phyloP scores from a whole-genome alignment of 2,329 filamentous ascomycete genomes.

The Pezicula radicicola region DNA sequence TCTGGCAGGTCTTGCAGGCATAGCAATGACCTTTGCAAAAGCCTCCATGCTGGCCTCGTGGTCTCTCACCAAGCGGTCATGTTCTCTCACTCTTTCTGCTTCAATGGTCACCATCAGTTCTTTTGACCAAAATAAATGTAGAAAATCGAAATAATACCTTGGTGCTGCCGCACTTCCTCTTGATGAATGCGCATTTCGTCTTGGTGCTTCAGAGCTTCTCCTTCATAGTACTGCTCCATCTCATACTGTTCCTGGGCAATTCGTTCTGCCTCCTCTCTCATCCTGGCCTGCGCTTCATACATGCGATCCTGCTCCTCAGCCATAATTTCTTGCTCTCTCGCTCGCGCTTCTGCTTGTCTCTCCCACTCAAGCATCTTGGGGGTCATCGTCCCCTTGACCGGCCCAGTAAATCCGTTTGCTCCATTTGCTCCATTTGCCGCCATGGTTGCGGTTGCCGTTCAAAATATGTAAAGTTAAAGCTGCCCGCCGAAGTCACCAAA shows the following conservation, averaged over 20 bases:
- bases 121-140: constrained; percentile 1
- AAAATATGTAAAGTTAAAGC: not conserved
- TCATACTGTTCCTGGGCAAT: constrained; percentile 30
- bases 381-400: constrained; percentile 23
- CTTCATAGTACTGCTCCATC: constrained; percentile 29
- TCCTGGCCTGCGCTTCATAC: constrained; percentile 17
- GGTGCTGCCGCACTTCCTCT: constrained; percentile 26
- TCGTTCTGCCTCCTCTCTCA: constrained; percentile 21
- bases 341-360: constrained; percentile 26
- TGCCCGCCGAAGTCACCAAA: not conserved
- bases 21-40: constrained; percentile 29
- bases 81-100: constrained; percentile 16
- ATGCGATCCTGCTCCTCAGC: constrained; percentile 24
- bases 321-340: constrained; percentile 21
- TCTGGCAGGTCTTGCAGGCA: constrained; percentile 23
- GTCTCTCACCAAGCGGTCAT: constrained; percentile 18
- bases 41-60: constrained; percentile 27
- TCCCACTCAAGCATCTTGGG: constrained; percentile 28
- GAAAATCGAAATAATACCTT: constrained; percentile 9
- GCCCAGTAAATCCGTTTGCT: not conserved
- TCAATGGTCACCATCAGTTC: constrained; percentile 11
- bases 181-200: constrained; percentile 26
- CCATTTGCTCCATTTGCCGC: not conserved
- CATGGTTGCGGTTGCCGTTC: not conserved
- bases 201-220: constrained; percentile 25